These are phyloP conservation scores for Saccharomycopsis sp. DNA, from an alignment of 805 yeast species.

Conservation along the genomic window DNA sequence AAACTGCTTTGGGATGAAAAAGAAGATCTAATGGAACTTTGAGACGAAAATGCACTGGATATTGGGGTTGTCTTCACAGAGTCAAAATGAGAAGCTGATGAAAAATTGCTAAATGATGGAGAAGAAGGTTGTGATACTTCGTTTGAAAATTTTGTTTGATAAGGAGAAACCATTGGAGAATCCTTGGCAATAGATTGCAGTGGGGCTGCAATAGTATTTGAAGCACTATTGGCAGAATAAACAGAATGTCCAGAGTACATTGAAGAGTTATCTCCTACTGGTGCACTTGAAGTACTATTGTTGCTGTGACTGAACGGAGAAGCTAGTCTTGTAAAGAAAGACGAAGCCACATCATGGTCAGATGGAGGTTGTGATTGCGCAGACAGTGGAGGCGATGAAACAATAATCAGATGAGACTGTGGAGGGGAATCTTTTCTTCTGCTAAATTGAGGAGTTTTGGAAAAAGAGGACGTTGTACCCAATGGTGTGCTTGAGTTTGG, in stretches of 20 bases:
- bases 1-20: conserved; percentile 8
- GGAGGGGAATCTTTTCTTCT: no score
- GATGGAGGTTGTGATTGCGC: no score
- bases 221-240: no score
- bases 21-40: conserved; percentile 15
- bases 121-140: conserved; percentile 19
- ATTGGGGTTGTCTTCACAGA: conserved; percentile 19
- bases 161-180: conserved; percentile 16
- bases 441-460: conserved; percentile 18
- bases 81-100: conserved; percentile 16
- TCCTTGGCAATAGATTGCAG: no score
- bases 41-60: conserved; percentile 14
- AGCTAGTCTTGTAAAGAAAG: conserved; percentile 9
- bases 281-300: no score
- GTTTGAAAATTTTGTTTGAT: conserved; percentile 8
- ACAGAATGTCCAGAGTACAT: no score
- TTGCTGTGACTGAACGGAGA: conserved; percentile 15
- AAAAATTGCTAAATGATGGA: conserved; percentile 13
- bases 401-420: no score
- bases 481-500: conserved; percentile 10
- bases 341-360: neutral
- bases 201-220: no score
- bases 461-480: conserved; percentile 10
- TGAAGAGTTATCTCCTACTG: no score
- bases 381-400: no score